Base-by-base conservation (phyloP, 1,139 yeast species). In the Geotrichum phurueaensis region DNA sequence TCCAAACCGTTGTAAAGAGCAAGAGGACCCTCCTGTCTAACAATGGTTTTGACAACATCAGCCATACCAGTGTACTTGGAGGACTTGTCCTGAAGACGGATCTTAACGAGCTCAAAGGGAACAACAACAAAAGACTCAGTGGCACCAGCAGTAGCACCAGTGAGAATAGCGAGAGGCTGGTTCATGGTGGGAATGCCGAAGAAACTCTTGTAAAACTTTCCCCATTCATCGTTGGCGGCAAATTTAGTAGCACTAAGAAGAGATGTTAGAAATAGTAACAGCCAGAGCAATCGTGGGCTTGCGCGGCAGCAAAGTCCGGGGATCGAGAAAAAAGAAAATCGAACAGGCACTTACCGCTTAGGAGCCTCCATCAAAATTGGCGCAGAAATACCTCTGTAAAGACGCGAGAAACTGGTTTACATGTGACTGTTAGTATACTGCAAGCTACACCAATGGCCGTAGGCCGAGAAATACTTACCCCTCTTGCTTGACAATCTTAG, bases 321-420 rank as follows among this genome's bases (percentile, higher is more conserved):
- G 6, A 25, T 6, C 29, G 29, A 25, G 13, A 10, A 27, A 39
- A 60, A 63, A 20, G 9, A 50, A 50, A 23, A 9, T 7, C 10
- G 10, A 13, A 36, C 18, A 7, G n/a, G n/a, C 49, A 56, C 58
- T 49, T 45, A 57, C 56, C 78, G 71, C 81, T 94, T 94, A 65
- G 99, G 99, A n/a, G 99, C 99, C 75, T 94, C 99, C 99, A 94
- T 94, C 71, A 94, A 81, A 69, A 94, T 89, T 54, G 99, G 99
- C 20, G 99, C 97, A 36, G 87, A 78, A 69, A 94, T 94, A 66
- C 99, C 99, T 74, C 92, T 86, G 76, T 94, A 95, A 64, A 94
- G 81, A 66, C 96, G 82, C 23, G 86, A 77, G 57, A 84, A 80
- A 51, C 54, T 54, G 43, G 4, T 27, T 15, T 18, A 53, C 1